These are phyloP conservation scores for Dipodascopsis uninucleata DNA, from an alignment of 805 yeast species.

Conservation along the genomic window DNA sequence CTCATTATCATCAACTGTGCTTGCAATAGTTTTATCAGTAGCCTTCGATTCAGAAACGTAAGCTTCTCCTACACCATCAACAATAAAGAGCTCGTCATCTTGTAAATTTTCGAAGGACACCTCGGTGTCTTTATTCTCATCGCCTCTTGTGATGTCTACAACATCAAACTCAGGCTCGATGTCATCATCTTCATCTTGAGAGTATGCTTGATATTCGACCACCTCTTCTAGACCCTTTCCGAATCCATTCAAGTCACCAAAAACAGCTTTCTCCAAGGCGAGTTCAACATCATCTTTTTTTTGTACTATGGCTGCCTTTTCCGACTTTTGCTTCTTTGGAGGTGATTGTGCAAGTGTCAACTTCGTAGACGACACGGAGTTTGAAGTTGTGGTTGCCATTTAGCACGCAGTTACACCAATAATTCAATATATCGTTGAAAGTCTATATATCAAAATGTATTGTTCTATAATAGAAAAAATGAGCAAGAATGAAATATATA, in stretches of 20 bases:
- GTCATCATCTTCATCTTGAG: constrained; percentile 11
- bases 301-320: too few relatives aligned
- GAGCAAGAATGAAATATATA: too few relatives aligned
- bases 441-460: too few relatives aligned
- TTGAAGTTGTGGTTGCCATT: too few relatives aligned
- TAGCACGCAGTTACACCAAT: too few relatives aligned
- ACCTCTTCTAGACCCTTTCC: constrained; percentile 59
- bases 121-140: constrained; percentile 12
- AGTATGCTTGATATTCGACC: constrained; percentile 11
- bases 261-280: constrained; percentile 73
- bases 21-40: constrained; percentile 28
- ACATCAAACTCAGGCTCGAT: constrained; percentile 6
- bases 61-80: constrained; percentile 36
- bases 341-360: too few relatives aligned
- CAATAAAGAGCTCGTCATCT: constrained; percentile 26
- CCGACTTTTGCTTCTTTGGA: constrained; percentile 31
- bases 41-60: too few relatives aligned
- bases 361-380: too few relatives aligned
- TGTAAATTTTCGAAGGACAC: constrained; percentile 20
- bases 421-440: too few relatives aligned
- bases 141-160: constrained; percentile 1
- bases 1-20: constrained; percentile 24
- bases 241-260: constrained; percentile 81
- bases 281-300: constrained; percentile 85
- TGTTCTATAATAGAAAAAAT: too few relatives aligned